Evolutionary conservation across 2,329 filamentous ascomycete genomes (phyloP).

Genomic region (Clonostachys rhizophaga): DNA sequence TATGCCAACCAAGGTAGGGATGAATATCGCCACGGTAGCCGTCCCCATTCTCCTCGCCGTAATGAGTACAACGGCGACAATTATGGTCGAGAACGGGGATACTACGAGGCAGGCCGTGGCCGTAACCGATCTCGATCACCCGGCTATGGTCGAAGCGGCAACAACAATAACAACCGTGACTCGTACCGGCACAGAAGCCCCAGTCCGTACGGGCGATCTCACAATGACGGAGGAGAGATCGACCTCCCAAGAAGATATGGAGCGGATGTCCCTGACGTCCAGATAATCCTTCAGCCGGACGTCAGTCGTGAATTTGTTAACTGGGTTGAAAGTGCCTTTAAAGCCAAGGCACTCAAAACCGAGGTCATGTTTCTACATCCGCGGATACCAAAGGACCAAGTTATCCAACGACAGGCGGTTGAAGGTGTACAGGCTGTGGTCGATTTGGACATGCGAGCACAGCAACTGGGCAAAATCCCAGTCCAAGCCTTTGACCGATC

Average conservation of each 20-base stretch:
- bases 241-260: conserved; percentile 71
- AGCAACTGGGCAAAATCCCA: conserved; percentile 68
- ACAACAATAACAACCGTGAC: conserved; percentile 27
- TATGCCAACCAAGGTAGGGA: conserved; percentile 50
- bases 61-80: conserved; percentile 56
- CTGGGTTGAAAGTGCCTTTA: conserved; percentile 77
- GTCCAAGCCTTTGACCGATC: conserved; percentile 83
- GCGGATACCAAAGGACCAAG: conserved; percentile 68
- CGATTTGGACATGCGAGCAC: conserved; percentile 66
- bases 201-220: conserved; percentile 52
- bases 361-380: conserved; percentile 78
- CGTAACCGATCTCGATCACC: conserved; percentile 66
- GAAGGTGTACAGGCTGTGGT: conserved; percentile 87
- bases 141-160: conserved; percentile 29
- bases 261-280: conserved; percentile 79
- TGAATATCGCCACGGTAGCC: conserved; percentile 55
- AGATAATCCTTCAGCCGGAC: conserved; percentile 77
- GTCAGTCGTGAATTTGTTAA: conserved; percentile 74
- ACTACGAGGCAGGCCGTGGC: conserved; percentile 31
- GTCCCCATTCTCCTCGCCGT: conserved; percentile 54
- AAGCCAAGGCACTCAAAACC: conserved; percentile 64
- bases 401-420: conserved; percentile 80
- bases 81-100: conserved; percentile 40
- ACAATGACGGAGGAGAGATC: conserved; percentile 49
- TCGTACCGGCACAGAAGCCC: conserved; percentile 66